A percentile compares a stretch with the other conserved stretches of the same genome.
Evolutionary conservation across 164 flowering plant genomes (phyloP).

Genomic region (Vitis amurensis): DNA sequence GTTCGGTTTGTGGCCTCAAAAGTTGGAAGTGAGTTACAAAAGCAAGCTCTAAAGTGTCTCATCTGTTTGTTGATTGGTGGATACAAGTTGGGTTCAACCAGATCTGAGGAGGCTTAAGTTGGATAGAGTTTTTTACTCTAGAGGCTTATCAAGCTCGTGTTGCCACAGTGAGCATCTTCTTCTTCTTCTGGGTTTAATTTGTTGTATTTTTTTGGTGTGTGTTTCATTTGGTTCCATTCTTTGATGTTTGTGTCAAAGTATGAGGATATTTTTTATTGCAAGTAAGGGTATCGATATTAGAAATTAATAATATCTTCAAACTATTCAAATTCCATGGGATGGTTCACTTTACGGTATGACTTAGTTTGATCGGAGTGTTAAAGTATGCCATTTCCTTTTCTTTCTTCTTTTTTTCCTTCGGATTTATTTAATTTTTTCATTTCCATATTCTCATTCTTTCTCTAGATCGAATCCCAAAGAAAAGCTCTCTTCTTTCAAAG

Average conservation of each 20-base stretch:
- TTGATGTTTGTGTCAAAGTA: background rate
- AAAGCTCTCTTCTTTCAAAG: no score
- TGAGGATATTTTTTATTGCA: background rate
- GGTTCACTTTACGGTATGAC: no score
- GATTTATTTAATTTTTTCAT: background rate
- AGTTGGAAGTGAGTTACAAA: constrained; percentile 10
- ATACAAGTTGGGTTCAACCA: constrained; percentile 5
- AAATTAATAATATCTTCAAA: no score
- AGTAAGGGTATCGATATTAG: background rate
- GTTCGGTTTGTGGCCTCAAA: constrained; percentile 5
- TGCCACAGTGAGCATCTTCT: background rate
- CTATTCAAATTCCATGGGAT: no score
- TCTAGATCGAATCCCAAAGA: no score
- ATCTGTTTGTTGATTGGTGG: constrained; percentile 10
- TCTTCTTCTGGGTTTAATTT: background rate
- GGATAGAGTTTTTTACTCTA: background rate
- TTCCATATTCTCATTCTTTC: no score
- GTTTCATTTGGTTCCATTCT: constrained; percentile 1
- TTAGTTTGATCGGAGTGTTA: no score
- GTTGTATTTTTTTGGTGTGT: background rate
- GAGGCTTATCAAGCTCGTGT: background rate
- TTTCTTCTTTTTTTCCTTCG: background rate
- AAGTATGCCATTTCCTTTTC: background rate
- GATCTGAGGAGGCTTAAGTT: constrained; percentile 16
- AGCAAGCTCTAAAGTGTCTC: background rate